Conservation (phyloP, 2,329 filamentous ascomycete genomes). For the Pseudopyricularia javanii region DNA sequence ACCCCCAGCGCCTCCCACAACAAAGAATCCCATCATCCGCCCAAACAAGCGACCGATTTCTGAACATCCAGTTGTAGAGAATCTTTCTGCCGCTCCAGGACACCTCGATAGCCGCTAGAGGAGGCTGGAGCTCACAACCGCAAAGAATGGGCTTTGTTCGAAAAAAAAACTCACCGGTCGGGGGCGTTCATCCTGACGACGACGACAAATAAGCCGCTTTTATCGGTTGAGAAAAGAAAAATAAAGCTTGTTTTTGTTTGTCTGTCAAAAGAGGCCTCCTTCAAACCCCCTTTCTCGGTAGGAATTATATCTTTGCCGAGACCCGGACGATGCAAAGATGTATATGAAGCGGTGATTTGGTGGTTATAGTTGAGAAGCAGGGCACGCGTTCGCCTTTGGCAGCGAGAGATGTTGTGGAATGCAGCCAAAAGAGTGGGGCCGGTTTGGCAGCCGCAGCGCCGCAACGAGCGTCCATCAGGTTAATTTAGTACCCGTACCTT, state of each 20-base stretch:
- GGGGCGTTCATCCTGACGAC: conserved; percentile 39
- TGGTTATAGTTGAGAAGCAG: not conserved
- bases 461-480: no score
- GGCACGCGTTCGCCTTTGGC: not conserved
- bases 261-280: not conserved
- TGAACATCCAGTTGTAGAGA: no score
- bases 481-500: no score
- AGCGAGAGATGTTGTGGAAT: not conserved
- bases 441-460: no score
- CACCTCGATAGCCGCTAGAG: not conserved
- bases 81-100: no score
- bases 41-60: no score
- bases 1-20: no score
- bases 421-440: not conserved
- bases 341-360: not conserved
- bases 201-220: not conserved
- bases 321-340: not conserved
- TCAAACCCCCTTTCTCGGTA: not conserved
- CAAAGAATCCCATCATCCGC: no score
- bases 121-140: not conserved
- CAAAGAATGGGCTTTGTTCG: not conserved
- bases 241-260: not conserved
- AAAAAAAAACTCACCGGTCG: conserved; percentile 32
- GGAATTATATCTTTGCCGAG: not conserved
- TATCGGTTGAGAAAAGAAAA: not conserved